Evolutionary conservation across 768 basidiomycete genomes (phyloP).

Genomic region (Rhodotorula toruloides): DNA sequence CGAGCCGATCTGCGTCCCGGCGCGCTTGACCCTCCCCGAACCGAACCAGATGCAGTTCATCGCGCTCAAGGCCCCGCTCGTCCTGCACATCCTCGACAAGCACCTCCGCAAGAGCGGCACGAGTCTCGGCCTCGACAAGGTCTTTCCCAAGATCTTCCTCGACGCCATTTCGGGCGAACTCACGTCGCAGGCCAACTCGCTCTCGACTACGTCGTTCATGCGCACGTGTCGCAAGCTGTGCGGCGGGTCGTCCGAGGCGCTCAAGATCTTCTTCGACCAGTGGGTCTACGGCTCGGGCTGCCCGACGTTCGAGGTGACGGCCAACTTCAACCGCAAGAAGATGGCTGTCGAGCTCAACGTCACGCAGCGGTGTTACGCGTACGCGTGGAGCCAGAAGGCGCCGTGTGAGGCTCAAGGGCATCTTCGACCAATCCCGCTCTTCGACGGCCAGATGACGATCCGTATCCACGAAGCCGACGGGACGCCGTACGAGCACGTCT

Average conservation of each 20-base stretch:
- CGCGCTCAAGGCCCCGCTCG: constrained; percentile 91
- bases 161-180: constrained; percentile 89
- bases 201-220: constrained; percentile 86
- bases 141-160: constrained; percentile 89
- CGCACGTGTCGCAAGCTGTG: constrained; percentile 88
- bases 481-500: constrained; percentile 95
- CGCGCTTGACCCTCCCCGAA: constrained; percentile 71
- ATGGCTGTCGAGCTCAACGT: constrained; percentile 97
- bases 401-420: constrained; percentile 39
- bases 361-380: constrained; percentile 77
- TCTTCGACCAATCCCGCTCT: constrained; percentile 65
- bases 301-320: constrained; percentile 80
- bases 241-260: constrained; percentile 62
- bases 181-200: constrained; percentile 55
- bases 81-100: constrained; percentile 90
- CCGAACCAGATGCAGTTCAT: constrained; percentile 79
- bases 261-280: constrained; percentile 88
- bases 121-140: constrained; percentile 84
- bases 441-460: constrained; percentile 98
- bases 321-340: constrained; percentile 92
- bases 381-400: constrained; percentile 31
- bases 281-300: constrained; percentile 99
- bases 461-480: constrained; percentile 99
- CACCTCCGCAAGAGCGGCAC: constrained; percentile 91
- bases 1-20: constrained; percentile 87